Evolutionary conservation across 2,329 filamentous ascomycete species (phyloP), one percentile per base, ranked within the genome.

Genomic region (Sphaerostilbella broomeana): DNA sequence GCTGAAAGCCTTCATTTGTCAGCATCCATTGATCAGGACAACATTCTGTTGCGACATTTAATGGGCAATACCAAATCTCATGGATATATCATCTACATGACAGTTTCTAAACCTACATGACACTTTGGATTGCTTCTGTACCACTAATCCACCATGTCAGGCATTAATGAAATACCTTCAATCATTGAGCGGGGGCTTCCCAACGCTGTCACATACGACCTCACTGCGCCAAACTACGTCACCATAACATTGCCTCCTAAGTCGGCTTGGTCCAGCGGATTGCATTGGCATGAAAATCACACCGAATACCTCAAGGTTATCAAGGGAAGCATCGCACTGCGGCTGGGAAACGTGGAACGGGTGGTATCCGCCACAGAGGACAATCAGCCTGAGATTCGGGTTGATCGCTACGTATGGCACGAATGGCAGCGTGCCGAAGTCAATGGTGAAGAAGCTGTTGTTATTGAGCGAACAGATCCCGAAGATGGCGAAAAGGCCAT

Each of bases 231-330:
- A 2, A 53, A 54, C 24, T 53, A 60, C 21, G 63, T 67, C 9
- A 65, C 59, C 5, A 68, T 72, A 36, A 62, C 60, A 1, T 57
- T 73, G 0, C 69, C 68, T 0, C 37, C 45, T 1, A 44, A 51
- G 7, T 73, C 69, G 1, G 55, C 54, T 4, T 74, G 70, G 70
- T 63, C 65, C 7, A 69, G 65, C 27, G 68, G 66, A 2, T 55
- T 68, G 8, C 70, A 74, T 48, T 73, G 68, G 63, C 70, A 74
- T 45, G 61, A 64, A 38, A 49, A 47, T 2, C 68, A 72, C 46
- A 63, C 59, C 3, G 70, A 73, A 46, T 68, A 64, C 47, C 54
- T 74, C 7, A 61, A 53, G 13, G 57, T 72, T 6, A 13, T 69
- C 19, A 55, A 52, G 26, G 68, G 67, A 10, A 52, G 53, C 6